Conservation (phyloP, 2,329 filamentous ascomycete genomes). For the Onygenales sp. region DNA sequence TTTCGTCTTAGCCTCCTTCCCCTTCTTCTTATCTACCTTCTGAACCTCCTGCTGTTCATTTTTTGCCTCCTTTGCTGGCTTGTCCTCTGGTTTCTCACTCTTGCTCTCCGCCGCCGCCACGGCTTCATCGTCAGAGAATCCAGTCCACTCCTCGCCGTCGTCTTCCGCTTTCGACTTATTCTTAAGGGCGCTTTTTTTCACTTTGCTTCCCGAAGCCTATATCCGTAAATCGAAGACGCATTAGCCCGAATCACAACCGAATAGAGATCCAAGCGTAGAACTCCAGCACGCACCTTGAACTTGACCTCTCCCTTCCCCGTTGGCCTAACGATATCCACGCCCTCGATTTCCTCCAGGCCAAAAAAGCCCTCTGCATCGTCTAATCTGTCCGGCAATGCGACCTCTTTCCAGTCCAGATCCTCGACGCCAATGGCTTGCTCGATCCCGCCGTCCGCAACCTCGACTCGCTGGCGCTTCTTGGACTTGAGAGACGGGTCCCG, state of each 20-base stretch:
- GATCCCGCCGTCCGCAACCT: slow-evolving; percentile 14
- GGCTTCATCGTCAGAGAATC: slow-evolving; percentile 48
- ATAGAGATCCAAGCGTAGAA: background rate
- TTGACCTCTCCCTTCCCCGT: slow-evolving; percentile 41
- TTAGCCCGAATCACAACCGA: background rate
- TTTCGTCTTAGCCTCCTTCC: slow-evolving; percentile 17
- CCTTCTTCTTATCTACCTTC: slow-evolving; percentile 16
- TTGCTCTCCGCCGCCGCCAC: slow-evolving; percentile 17
- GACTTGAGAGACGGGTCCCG: slow-evolving; percentile 12
- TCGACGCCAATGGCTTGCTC: slow-evolving; percentile 33
- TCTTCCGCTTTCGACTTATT: slow-evolving; percentile 13
- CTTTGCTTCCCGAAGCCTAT: slow-evolving; percentile 26
- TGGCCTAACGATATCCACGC: slow-evolving; percentile 69
- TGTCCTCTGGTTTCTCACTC: slow-evolving; percentile 20
- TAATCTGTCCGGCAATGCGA: slow-evolving; percentile 62
- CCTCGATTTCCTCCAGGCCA: slow-evolving; percentile 82
- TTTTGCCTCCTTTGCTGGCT: slow-evolving; percentile 8
- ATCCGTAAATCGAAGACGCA: background rate
- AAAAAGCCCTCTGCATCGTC: slow-evolving; percentile 92
- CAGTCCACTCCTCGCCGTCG: slow-evolving; percentile 53
- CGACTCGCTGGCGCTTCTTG: slow-evolving; percentile 28
- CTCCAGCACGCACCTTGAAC: slow-evolving; percentile 27
- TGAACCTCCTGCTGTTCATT: slow-evolving; percentile 21
- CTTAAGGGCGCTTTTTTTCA: slow-evolving; percentile 14
- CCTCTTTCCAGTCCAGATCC: slow-evolving; percentile 53